A percentile compares a stretch with the other conserved stretches of the same genome.
Evolutionary conservation across 2,329 filamentous ascomycete genomes (phyloP).

Genomic region (Didymella sp.): DNA sequence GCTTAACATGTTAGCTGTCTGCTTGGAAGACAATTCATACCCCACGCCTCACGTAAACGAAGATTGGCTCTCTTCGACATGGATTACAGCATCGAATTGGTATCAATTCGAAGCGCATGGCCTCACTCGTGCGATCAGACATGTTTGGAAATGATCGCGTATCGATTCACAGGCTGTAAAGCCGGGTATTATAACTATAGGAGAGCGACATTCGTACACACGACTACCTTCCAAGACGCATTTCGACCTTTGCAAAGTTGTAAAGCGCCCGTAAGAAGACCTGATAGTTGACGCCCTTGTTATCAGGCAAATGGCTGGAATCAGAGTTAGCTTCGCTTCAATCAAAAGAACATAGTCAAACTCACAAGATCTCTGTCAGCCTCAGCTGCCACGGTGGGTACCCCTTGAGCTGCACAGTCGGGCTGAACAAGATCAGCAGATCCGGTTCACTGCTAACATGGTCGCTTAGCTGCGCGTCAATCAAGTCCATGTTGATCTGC

Average conservation of each 20-base stretch:
- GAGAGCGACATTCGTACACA: neutral
- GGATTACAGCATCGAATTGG: neutral
- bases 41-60: neutral
- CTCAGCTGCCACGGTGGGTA: conserved; percentile 98
- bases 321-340: conserved; percentile 17
- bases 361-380: conserved; percentile 88
- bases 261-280: conserved; percentile 86
- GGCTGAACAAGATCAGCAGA: conserved; percentile 84
- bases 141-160: neutral
- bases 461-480: conserved; percentile 84
- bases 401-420: conserved; percentile 81
- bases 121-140: neutral
- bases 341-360: conserved; percentile 34
- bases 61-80: neutral
- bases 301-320: conserved; percentile 65
- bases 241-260: conserved; percentile 85
- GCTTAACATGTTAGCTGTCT: neutral
- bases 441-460: conserved; percentile 88
- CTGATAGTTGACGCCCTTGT: conserved; percentile 88
- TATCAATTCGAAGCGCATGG: neutral
- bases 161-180: conserved; percentile 1
- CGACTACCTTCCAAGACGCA: conserved; percentile 74
- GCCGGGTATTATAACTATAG: conserved; percentile 28
- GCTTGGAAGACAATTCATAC: neutral
- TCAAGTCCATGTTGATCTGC: conserved; percentile 84